A percentile compares a stretch with the other conserved stretches of the same genome.
Conservation (phyloP, 2,329 filamentous ascomycete species). For the Diplocarpon rosae region DNA sequence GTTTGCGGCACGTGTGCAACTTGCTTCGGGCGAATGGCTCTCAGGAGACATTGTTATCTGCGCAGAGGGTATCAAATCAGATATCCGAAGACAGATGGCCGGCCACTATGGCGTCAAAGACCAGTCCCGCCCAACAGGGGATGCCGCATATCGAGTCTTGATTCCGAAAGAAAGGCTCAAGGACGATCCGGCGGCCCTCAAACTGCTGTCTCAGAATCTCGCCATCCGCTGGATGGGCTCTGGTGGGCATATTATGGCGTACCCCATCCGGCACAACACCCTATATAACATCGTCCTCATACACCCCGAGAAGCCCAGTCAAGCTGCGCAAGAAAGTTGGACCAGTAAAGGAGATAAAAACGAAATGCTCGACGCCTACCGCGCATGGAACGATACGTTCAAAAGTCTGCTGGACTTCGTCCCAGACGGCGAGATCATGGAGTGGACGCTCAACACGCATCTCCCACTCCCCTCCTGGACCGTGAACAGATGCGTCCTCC, state of each 20-base stretch:
- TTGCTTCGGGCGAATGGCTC: constrained; percentile 17
- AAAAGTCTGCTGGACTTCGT: too few species aligned
- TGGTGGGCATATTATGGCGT: constrained; percentile 24
- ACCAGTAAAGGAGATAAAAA: constrained; percentile 17
- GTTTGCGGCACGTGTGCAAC: too few species aligned
- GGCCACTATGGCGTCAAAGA: constrained; percentile 20
- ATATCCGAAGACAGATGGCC: too few species aligned
- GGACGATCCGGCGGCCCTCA: constrained; percentile 28
- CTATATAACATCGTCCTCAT: constrained; percentile 23
- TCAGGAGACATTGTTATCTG: constrained; percentile 28
- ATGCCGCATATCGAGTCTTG: constrained; percentile 33
- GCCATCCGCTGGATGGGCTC: constrained; percentile 27
- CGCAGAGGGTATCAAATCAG: constrained; percentile 20
- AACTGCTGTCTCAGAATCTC: constrained; percentile 30
- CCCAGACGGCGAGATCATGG: constrained; percentile 4
- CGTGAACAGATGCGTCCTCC: constrained; percentile 11
- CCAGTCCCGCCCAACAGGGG: constrained; percentile 27
- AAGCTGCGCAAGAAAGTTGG: constrained; percentile 24
- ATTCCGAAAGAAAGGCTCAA: constrained; percentile 31
- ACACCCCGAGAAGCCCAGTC: constrained; percentile 23
- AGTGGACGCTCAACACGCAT: constrained; percentile 10
- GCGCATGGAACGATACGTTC: too few species aligned
- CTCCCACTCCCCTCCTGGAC: constrained; percentile 7
- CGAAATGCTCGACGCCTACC: neutral
- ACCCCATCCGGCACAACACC: constrained; percentile 20